These are phyloP conservation scores for Phlebiopsis gigantea DNA, from an alignment of 768 basidiomycete genomes.

Conservation along the genomic window DNA sequence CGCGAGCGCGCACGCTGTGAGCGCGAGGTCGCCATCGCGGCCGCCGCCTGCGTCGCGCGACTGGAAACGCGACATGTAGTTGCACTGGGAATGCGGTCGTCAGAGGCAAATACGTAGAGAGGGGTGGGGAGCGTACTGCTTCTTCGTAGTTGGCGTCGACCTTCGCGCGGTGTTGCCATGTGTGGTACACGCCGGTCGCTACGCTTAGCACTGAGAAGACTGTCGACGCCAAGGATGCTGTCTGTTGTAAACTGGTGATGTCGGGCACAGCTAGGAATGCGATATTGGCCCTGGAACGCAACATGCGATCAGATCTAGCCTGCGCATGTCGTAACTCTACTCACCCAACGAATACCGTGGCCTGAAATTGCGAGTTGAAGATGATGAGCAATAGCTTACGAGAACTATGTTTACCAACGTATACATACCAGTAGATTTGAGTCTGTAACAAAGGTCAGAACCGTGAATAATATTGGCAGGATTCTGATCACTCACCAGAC, in stretches of 20 bases:
- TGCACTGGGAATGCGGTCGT: background rate
- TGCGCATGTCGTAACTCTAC: no score
- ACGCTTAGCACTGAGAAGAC: constrained; percentile 18
- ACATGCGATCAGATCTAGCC: no score
- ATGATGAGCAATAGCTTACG: no score
- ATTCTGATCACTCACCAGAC: constrained; percentile 17
- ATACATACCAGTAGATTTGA: constrained; percentile 19
- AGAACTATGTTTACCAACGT: no score
- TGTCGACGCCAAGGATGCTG: constrained; percentile 16
- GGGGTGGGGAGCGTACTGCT: constrained; percentile 9
- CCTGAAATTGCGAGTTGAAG: no score
- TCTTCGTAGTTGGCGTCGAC: constrained; percentile 15
- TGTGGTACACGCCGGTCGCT: constrained; percentile 19
- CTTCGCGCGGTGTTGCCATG: constrained; percentile 20
- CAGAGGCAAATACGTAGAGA: background rate
- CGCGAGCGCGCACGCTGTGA: constrained; percentile 21
- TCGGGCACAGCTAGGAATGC: constrained; percentile 21
- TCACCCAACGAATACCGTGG: constrained; percentile 16
- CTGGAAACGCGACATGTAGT: constrained; percentile 16
- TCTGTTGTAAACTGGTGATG: constrained; percentile 14
- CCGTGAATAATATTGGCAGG: background rate
- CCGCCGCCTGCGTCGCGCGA: background rate
- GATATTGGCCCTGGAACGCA: constrained; percentile 21
- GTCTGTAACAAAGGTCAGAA: constrained; percentile 8
- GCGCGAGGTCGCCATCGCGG: constrained; percentile 15